Percentiles rank a stretch among this genome's conserved stretches.
phyloP scores from a whole-genome alignment of 2,329 filamentous ascomycete genomes.

The Neofusicoccum sp. region DNA sequence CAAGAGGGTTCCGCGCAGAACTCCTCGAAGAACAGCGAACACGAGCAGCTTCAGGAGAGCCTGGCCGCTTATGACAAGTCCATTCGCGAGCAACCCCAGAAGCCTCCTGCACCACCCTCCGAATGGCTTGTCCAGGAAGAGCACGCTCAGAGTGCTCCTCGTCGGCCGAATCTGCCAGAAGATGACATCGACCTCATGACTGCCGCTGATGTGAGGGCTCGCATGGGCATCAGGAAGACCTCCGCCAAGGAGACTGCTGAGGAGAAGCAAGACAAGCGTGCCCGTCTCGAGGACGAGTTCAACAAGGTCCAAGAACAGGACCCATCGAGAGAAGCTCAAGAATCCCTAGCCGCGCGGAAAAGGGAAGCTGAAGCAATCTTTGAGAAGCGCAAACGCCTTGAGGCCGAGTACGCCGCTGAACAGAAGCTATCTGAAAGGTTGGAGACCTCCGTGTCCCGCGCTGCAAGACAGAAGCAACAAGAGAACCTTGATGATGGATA shows the following conservation, averaged over 20 bases:
- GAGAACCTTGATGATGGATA: conserved; percentile 4
- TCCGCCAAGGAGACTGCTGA: conserved; percentile 15
- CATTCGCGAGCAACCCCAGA: not conserved
- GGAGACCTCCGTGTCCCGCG: conserved; percentile 1
- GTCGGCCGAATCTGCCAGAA: conserved; percentile 25
- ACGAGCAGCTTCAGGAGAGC: not conserved
- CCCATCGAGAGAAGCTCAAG: not conserved
- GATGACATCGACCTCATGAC: conserved; percentile 44
- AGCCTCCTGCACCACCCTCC: not conserved
- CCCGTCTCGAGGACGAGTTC: conserved; percentile 31
- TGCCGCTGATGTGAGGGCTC: conserved; percentile 42
- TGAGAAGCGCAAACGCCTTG: not conserved
- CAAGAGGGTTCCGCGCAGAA: not conserved
- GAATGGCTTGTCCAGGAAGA: conserved; percentile 14
- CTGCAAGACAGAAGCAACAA: not conserved
- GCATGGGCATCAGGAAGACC: conserved; percentile 37
- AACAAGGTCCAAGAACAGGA: conserved; percentile 19
- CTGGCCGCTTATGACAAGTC: not conserved
- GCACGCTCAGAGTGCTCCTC: not conserved
- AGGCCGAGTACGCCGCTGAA: not conserved
- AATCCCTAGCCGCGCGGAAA: not conserved
- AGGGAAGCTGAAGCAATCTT: conserved; percentile 19
- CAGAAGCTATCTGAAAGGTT: conserved; percentile 17
- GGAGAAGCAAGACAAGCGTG: conserved; percentile 24
- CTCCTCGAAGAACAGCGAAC: not conserved